Percentiles rank a stretch among this genome's conserved stretches.
These are phyloP conservation scores for Fusarium odoratissimum DNA, from an alignment of 2,329 filamentous ascomycete species.

Conservation along the genomic window DNA sequence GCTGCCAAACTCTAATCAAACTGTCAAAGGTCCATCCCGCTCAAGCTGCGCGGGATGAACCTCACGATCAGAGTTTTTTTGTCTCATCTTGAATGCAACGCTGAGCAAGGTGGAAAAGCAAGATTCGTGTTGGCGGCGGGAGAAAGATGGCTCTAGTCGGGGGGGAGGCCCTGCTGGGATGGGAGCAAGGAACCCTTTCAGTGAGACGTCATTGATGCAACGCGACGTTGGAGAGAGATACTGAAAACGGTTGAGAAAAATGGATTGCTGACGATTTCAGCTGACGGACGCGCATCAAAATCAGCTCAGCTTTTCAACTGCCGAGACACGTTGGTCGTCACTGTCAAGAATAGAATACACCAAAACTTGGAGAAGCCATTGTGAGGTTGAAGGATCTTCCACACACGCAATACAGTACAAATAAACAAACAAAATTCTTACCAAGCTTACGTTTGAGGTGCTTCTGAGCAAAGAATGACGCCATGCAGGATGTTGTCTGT, in stretches of 20 bases:
- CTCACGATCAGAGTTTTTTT: constrained; percentile 3
- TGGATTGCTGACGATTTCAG: constrained; percentile 6
- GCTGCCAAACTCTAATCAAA: neutral
- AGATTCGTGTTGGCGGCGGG: constrained; percentile 12
- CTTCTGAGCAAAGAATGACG: constrained; percentile 19
- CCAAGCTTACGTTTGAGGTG: neutral
- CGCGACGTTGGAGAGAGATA: constrained; percentile 1
- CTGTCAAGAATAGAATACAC: neutral
- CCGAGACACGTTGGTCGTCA: neutral
- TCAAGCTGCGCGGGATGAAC: neutral
- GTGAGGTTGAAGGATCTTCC: neutral
- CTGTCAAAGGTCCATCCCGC: neutral
- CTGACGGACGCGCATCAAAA: neutral
- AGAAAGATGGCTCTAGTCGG: constrained; percentile 22
- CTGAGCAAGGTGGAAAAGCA: constrained; percentile 18
- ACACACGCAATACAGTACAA: neutral
- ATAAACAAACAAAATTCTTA: neutral
- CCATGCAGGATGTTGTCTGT: constrained; percentile 11
- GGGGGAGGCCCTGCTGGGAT: constrained; percentile 6
- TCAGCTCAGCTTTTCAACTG: constrained; percentile 8
- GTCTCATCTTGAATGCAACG: constrained; percentile 5
- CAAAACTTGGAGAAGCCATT: neutral
- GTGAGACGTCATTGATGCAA: constrained; percentile 27
- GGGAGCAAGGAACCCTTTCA: constrained; percentile 11
- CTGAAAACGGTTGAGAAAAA: neutral